Percentiles rank a stretch among this genome's conserved stretches.
phyloP scores from a whole-genome alignment of 2,329 filamentous ascomycete species.

The Cercospora brassicicola region DNA sequence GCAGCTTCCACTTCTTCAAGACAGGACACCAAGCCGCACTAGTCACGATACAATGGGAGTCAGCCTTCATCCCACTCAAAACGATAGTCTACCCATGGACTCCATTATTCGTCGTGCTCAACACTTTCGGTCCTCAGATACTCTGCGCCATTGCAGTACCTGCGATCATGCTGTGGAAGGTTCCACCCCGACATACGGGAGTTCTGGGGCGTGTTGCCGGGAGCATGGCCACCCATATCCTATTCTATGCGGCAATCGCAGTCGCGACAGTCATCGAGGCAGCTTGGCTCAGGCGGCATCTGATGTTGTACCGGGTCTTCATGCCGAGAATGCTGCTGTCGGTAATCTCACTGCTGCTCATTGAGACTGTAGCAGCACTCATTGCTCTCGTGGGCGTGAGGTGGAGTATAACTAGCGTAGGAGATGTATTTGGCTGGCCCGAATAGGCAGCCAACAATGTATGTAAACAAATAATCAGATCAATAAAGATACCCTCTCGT shows the following conservation, averaged over 20 bases:
- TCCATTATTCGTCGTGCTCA: constrained; percentile 75
- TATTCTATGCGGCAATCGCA: constrained; percentile 80
- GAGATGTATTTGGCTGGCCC: constrained; percentile 83
- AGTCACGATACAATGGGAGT: constrained; percentile 91
- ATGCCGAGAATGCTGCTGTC: constrained; percentile 87
- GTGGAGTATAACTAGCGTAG: constrained; percentile 74
- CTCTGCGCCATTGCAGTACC: constrained; percentile 78
- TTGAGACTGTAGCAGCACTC: constrained; percentile 72
- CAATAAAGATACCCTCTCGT: neutral
- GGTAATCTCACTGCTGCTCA: constrained; percentile 66
- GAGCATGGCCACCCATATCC: constrained; percentile 70
- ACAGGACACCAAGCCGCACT: constrained; percentile 92
- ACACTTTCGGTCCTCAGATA: constrained; percentile 87
- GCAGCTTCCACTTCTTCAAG: constrained; percentile 94
- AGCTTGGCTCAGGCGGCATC: constrained; percentile 79
- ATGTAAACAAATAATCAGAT: neutral
- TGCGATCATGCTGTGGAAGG: constrained; percentile 84
- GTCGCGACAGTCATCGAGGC: constrained; percentile 89
- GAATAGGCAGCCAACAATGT: constrained; percentile 15
- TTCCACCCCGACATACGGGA: constrained; percentile 65
- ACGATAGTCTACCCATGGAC: constrained; percentile 86
- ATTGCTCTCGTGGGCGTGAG: constrained; percentile 73
- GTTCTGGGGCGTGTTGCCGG: constrained; percentile 70
- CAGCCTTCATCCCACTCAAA: constrained; percentile 84
- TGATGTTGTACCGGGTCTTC: constrained; percentile 97